Evolutionary conservation across 2,329 filamentous ascomycete species (phyloP), one percentile per base, ranked within the genome.

Genomic region (Trichophyton simii): DNA sequence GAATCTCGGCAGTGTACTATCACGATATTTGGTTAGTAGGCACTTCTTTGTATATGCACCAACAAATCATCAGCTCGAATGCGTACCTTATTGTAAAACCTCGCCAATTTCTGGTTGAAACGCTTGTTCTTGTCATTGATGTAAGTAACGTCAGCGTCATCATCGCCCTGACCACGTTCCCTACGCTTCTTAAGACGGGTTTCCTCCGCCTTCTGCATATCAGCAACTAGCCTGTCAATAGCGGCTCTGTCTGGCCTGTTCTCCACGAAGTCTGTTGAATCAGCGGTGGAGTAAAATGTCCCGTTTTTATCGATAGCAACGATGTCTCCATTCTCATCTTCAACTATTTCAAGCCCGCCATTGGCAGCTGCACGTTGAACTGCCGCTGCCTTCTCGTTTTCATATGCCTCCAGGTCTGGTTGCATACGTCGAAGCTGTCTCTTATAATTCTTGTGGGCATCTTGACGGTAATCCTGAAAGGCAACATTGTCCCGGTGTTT

Each of bases 81-180:
- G 13, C 76, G 64, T 75, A 81, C 80, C 77, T 96, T 95, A 78
- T 99, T 94, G 77, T 99, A 99, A 78, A 97, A 99, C 67, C 94
- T 82, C 60, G 87, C 81, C 74, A 99, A 79, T 79, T 99, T 97
- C 79, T 95, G 86, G 84, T 99, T 99, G 80, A 99, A 99, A 81
- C 96, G 91, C 81, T 97, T 97, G 81, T 99, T 99, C 87, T 99
- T 96, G 77, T 96, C 91, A 77, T 99, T 99, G 83, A 99, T 99
- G 76, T 96, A 97, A 6, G 92, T 97, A 68, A 97, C 88, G 75
- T 99, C 94, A 31, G 85, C 87, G 57, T 91, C 88, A 65, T 95
- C 91, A 62, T 91, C 90, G 65, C 86, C 87, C 72, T 86, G 83
- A 72, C 88, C 85, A 60, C 91, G 82, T 66, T 95, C 89, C 72